phyloP scores from a whole-genome alignment of 1,284 basidiomycete genomes.

The Puccinia triticina region DNA sequence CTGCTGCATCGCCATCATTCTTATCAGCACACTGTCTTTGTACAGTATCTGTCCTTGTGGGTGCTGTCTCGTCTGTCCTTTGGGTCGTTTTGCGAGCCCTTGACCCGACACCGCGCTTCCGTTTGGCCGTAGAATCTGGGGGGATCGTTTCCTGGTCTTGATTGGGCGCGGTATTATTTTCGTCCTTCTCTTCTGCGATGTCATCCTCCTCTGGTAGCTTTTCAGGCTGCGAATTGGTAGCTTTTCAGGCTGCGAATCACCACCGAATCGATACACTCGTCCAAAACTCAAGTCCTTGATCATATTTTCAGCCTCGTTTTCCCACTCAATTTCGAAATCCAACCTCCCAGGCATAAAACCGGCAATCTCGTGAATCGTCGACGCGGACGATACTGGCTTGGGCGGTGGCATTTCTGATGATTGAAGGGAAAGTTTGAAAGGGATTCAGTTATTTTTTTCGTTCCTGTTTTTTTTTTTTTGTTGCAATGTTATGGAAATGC shows the following conservation, averaged over 20 bases:
- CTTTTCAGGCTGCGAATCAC: conserved; percentile 75
- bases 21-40: background rate
- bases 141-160: conserved; percentile 57
- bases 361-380: conserved; percentile 89
- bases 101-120: conserved; percentile 55
- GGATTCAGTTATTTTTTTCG: background rate
- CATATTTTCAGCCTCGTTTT: conserved; percentile 92
- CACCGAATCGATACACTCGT: conserved; percentile 79
- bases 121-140: conserved; percentile 54
- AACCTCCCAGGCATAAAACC: conserved; percentile 93
- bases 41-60: background rate
- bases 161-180: conserved; percentile 57
- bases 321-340: conserved; percentile 95
- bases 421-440: conserved; percentile 16
- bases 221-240: conserved; percentile 71
- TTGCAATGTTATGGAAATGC: background rate
- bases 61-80: conserved; percentile 51
- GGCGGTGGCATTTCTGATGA: conserved; percentile 59
- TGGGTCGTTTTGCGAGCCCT: conserved; percentile 55
- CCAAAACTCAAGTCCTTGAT: conserved; percentile 98
- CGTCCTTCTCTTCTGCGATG: conserved; percentile 53
- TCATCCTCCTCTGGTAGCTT: conserved; percentile 65
- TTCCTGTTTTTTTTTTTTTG: background rate
- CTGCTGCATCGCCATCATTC: background rate
- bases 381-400: conserved; percentile 85